Conservation (phyloP, 2,329 filamentous ascomycete species). For the Ceratocystis cubensis region DNA sequence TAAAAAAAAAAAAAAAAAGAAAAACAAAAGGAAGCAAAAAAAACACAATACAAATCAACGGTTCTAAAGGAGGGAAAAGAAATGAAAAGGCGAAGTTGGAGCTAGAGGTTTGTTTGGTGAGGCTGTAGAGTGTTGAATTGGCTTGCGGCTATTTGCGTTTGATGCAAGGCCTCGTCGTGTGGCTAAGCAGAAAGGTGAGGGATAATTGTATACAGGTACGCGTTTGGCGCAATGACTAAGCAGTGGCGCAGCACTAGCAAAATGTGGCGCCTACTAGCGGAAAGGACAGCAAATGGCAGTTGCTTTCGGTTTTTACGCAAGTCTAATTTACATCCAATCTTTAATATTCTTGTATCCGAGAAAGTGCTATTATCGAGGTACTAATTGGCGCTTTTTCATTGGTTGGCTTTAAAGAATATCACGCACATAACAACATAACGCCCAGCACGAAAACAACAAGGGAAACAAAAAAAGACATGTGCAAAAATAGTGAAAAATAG, state of each 20-base stretch:
- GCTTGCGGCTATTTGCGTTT: slow-evolving; percentile 5
- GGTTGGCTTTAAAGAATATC: not conserved
- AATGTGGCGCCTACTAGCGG: not conserved
- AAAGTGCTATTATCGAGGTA: not conserved
- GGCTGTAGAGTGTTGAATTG: not conserved
- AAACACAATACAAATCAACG: slow-evolving; percentile 6
- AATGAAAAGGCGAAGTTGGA: not conserved
- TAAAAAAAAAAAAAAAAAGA: not conserved
- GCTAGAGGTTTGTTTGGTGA: not conserved
- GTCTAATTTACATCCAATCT: not conserved
- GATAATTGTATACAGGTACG: not conserved
- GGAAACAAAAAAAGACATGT: not conserved
- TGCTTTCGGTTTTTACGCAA: not conserved
- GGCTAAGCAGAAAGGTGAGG: slow-evolving; percentile 6
- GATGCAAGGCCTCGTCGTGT: not conserved
- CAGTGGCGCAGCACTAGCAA: not conserved
- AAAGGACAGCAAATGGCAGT: not conserved
- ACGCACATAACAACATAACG: not conserved
- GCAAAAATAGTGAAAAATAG: not conserved
- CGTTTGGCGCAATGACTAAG: slow-evolving; percentile 3
- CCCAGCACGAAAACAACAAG: slow-evolving; percentile 4
- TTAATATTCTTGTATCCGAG: no score
- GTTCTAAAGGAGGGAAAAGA: slow-evolving; percentile 11
- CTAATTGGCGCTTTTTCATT: not conserved
- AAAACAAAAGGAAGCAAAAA: not conserved